Evolutionary conservation across 495 filamentous ascomycete genomes (phyloP), one percentile per base, ranked within the genome.

Genomic region (Parmelia sp.): DNA sequence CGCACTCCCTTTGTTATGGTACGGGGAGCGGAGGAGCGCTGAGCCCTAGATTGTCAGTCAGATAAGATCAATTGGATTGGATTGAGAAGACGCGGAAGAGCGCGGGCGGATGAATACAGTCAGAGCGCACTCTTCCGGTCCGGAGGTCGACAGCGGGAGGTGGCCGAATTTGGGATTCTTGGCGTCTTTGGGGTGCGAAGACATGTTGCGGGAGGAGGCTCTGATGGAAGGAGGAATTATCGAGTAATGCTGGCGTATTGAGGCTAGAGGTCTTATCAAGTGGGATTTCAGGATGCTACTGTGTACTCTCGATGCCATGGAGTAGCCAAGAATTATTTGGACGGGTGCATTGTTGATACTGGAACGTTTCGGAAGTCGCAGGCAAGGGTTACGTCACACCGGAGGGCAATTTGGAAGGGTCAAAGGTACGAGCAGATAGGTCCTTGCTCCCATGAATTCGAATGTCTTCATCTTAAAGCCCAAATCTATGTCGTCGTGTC

Each of bases 1-100:
- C 1, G 84, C 90, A 0, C 89, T 90, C 19, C 90, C 91, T 75
- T 92, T 94, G 76, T 95, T 95, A 77, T 90, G 89, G 66, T 85
- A 86, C 0, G 88, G 83, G 15, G 84, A 83, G 56, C 84, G 81
- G 29, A 94, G 78, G 5, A 94, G 77, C 6, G 83, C 80, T 35
- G 77, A 74, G 12, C 91, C 88, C 80, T 84, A 53, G 11, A 14
- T 14, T 42, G 42, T 53, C 57, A 36, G 40, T 25, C 8, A 36
- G 21, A 23, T 57, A 62, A 55, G 17, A 31, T 59, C 55, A 49
- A 12, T 29, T 31, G 65, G 36, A 27, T 7, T n/a, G n/a, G n/a
- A n/a, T n/a, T n/a, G n/a, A n/a, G n/a, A n/a, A 7, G 15, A 42
- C 21, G 40, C 15, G 42, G 0, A 23, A 45, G 21, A 21, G 42